Base-by-base conservation (phyloP, 148 eudicot genomes). In the Chenopodium berlandieri region DNA sequence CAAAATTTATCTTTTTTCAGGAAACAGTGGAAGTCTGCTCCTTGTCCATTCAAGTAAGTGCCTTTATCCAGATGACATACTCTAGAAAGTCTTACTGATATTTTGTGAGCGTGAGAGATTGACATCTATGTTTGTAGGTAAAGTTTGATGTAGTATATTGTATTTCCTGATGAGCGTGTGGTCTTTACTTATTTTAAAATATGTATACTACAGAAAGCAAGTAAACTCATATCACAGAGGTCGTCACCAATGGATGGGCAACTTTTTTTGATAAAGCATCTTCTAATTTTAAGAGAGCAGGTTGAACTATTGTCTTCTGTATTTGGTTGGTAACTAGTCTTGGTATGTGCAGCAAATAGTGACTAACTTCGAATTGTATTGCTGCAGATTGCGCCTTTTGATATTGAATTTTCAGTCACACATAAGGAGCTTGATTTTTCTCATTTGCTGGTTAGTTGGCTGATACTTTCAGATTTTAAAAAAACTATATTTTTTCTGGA, bases 371-470 rank as follows among this genome's bases (percentile, higher is more conserved):
- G 75, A 83, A 81, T 56, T 76, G 78, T 85, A 52, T 44, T 64
- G 79, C 78, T 91, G 84, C 97, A 96, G 99, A 96, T 96, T 89
- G 99, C 94, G 22, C 99, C 99, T 58, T 96, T 94, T 86, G 98
- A 96, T 81, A 96, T 96, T 27, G 99, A 96, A 91, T 96, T 94
- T 85, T 91, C 98, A 82, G 98, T 90, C 67, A 96, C 99, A 23
- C 94, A 94, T 75, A 96, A 96, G 88, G 99, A 96, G 90, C 97
- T 96, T 47, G 99, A 96, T 88, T 96, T 96, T 90, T 94, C 98
- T 37, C 99, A 94, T 89, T 89, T 94, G 84, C 91, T 94, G 99
- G 99, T 96, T 70, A 88, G 92, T 90, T 44, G 68, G 60, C 27
- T 9, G 30, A 54, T 78, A 48, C 50, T 78, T 72, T 64, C 27